Base-by-base conservation (phyloP, 2,329 filamentous ascomycete genomes). In the Neocucurbitaria cava region DNA sequence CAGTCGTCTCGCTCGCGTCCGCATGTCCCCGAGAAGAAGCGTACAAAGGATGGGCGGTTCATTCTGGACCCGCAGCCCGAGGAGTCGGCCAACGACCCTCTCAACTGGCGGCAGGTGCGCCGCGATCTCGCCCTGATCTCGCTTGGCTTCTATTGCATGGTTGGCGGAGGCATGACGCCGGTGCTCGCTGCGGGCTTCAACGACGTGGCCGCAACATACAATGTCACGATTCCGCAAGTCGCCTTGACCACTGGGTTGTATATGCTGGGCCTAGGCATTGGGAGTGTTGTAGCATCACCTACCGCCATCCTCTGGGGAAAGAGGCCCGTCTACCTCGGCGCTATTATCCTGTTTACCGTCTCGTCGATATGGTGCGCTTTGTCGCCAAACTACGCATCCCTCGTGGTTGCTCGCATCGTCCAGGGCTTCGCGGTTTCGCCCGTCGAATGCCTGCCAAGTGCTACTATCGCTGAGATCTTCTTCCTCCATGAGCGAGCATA, bases 401-500 rank as follows among this genome's bases (percentile, higher is more conserved):
- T 98, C 33, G 81, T 96, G 5, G 75, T 92, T 8, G 94, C 92
- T 23, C 85, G 94, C 49, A 87, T 98, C 43, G 89, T 97, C 57
- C 91, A 96, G 74, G 95, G 94, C 3, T 81, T 97, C 9, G 89
- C 92, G 0, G 88, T 97, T 44, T 95, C 91, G 61, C 92, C 92
- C 0, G 91, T 96, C 8, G 94, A 98, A 74, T 96, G 92, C 69
- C 82, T 98, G 26, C 94, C 94, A 0, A 96, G 92, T 4, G 93
- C 94, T 15, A 96, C 92, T 0, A 94, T 98, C 67, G 92, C 93
- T 3, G 94, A 98, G 75, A 97, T 98, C 56, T 98, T 93, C 79
- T 97, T 96, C 70, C 81, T 98, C 18, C 94, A 98, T 68, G 94
- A 98, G 77, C 85, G 94, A 56, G 94, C 94, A 0, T 98, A 93